phyloP scores from a whole-genome alignment of 306 rosid species.

The Cicer chorassanicum region DNA sequence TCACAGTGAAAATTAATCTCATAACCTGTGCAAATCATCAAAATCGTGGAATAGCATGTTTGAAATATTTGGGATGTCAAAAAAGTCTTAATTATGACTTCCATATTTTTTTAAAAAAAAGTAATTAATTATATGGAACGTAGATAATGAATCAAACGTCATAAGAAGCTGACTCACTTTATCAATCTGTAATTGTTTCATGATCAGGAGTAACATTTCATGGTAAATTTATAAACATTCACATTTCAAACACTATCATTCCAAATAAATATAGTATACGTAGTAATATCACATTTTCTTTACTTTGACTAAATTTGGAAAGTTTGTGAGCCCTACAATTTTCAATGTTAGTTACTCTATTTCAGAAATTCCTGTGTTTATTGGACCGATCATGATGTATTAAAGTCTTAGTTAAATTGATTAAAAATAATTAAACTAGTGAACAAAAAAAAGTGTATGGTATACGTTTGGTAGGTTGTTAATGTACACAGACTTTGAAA shows the following conservation, averaged over 20 bases:
- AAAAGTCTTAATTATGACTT: no score
- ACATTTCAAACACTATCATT: neutral
- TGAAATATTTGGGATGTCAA: no score
- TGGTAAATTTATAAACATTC: constrained; percentile 1
- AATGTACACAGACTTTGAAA: constrained; percentile 34
- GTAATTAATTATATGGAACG: neutral
- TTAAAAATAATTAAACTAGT: constrained; percentile 5
- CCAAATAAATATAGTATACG: constrained; percentile 6
- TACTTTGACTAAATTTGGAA: neutral
- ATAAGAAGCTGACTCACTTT: neutral
- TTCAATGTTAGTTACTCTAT: constrained; percentile 27
- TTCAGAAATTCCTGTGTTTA: neutral
- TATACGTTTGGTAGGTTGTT: constrained; percentile 31
- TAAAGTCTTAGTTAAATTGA: constrained; percentile 22
- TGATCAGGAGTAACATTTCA: constrained; percentile 25
- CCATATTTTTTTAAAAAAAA: no score
- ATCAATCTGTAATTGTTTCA: no score
- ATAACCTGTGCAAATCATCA: no score
- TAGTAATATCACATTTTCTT: neutral
- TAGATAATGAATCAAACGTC: constrained; percentile 1
- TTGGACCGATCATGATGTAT: neutral
- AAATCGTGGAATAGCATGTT: no score
- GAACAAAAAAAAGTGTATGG: neutral
- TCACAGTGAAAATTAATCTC: no score
- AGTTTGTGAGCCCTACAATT: constrained; percentile 6